Evolutionary conservation across 1,284 basidiomycete species (phyloP), one percentile per base, ranked within the genome.

Genomic region (Leccinum cinnamomeum): DNA sequence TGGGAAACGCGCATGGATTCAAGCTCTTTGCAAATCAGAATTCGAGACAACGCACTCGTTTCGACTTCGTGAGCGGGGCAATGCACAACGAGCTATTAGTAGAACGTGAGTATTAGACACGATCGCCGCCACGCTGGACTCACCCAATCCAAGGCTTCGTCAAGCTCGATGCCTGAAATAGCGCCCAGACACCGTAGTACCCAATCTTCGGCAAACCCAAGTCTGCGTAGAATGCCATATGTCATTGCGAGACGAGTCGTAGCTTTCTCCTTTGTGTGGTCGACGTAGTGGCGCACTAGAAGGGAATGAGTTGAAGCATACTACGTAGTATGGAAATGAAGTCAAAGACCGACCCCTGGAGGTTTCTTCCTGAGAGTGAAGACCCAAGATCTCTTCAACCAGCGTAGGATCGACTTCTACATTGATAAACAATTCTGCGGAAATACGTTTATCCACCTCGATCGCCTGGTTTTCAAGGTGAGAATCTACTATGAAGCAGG

Each of bases 81-180:
- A 73, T 90, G 83, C 4, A 89, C 70, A 75, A 84, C 87, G 62
- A 95, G 81, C 93, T 95, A 65, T 65, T 33, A 33, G 30, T 68
- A 2, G 23, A 8, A 25, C 6, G 16, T 76, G 33, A 74, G 65
- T 8, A 41, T 56, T 20, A 53, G 8, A 55, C 7, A 30, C 8
- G 16, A 48, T 57, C 14, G 20, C 12, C 12, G 1, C 41, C 35
- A 51, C 35, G 46, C 23, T 51, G 25, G 33, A 72, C 87, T 64
- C 69, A 96, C 95, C 94, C 95, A 97, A 70, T 95, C 91, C 61
- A 93, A 82, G n/a, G 92, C 95, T 60, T 96, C 92, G 20, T 98
- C 95, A 48, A 97, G 81, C 6, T 95, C 92, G 23, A 92, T 79
- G 1, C 87, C 85, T 35, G 81, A 76, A 37, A 90, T 87, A 23